Conservation (phyloP, 306 rosid genomes). For the Acacia crassicarpa region DNA sequence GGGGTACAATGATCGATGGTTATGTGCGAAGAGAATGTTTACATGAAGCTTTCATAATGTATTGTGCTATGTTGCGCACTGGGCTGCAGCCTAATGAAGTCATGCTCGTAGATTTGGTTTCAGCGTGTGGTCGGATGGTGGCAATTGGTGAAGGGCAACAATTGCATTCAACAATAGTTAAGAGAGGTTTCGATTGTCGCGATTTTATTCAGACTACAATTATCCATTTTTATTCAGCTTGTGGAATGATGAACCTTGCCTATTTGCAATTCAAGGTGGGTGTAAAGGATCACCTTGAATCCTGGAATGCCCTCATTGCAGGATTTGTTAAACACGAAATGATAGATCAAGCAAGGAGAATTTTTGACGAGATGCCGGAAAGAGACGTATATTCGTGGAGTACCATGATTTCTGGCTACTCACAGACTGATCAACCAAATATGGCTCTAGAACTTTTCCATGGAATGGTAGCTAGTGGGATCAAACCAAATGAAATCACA, state of each 20-base stretch:
- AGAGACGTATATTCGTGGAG: constrained; percentile 91
- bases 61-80: constrained; percentile 50
- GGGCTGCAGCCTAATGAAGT: constrained; percentile 68
- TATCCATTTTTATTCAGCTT: constrained; percentile 75
- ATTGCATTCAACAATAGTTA: constrained; percentile 63
- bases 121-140: constrained; percentile 61
- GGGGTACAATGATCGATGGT: constrained; percentile 91
- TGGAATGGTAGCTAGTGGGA: constrained; percentile 57
- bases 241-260: constrained; percentile 64
- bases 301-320: constrained; percentile 78
- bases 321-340: constrained; percentile 66
- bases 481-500: constrained; percentile 80
- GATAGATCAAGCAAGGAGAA: constrained; percentile 58
- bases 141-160: constrained; percentile 60
- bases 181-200: constrained; percentile 70
- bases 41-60: constrained; percentile 64
- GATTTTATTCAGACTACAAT: constrained; percentile 76
- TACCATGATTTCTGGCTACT: constrained; percentile 77
- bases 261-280: constrained; percentile 62
- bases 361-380: constrained; percentile 69
- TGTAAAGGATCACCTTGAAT: constrained; percentile 65
- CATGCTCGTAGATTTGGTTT: constrained; percentile 77
- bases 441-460: constrained; percentile 78
- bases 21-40: constrained; percentile 59
- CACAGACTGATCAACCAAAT: constrained; percentile 69